Percentiles rank a stretch among this genome's conserved stretches.
phyloP scores from a whole-genome alignment of 305 asterid genomes.

The Ajuga reptans region DNA sequence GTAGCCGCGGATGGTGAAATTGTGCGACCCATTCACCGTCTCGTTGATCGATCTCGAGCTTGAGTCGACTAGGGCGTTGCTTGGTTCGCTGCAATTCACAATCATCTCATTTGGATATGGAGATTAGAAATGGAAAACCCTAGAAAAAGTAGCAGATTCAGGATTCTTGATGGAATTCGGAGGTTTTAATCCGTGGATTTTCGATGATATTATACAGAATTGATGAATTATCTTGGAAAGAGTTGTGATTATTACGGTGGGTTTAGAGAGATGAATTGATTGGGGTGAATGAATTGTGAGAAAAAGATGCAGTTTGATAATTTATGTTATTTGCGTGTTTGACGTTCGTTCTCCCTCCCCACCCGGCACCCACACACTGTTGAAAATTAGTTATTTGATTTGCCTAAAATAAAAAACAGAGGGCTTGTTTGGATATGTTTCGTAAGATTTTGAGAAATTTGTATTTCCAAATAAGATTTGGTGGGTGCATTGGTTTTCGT shows the following conservation, averaged over 20 bases:
- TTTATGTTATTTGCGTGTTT: not conserved
- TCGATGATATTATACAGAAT: not conserved
- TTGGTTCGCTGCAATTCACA: conserved; percentile 31
- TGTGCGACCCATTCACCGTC: conserved; percentile 86
- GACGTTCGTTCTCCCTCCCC: not conserved
- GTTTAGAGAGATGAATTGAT: conserved; percentile 9
- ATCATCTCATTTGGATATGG: conserved; percentile 41
- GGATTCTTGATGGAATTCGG: not conserved
- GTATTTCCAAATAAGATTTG: no score
- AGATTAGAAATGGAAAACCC: conserved; percentile 16
- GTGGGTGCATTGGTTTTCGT: no score
- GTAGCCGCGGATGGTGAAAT: conserved; percentile 78
- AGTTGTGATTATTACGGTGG: not conserved
- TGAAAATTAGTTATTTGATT: not conserved
- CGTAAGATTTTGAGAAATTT: no score
- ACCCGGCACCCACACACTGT: not conserved
- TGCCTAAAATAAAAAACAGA: no score
- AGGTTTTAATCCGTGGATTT: conserved; percentile 9
- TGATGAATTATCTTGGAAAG: not conserved
- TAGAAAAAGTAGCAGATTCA: not conserved
- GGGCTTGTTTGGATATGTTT: no score
- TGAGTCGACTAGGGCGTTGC: conserved; percentile 28
- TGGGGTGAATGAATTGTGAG: not conserved
- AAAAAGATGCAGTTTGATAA: not conserved
- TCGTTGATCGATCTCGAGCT: conserved; percentile 72